A percentile compares a stretch with the other conserved stretches of the same genome.
Conservation (phyloP, 2,329 filamentous ascomycete genomes). For the Colletotrichum ledebouriae region DNA sequence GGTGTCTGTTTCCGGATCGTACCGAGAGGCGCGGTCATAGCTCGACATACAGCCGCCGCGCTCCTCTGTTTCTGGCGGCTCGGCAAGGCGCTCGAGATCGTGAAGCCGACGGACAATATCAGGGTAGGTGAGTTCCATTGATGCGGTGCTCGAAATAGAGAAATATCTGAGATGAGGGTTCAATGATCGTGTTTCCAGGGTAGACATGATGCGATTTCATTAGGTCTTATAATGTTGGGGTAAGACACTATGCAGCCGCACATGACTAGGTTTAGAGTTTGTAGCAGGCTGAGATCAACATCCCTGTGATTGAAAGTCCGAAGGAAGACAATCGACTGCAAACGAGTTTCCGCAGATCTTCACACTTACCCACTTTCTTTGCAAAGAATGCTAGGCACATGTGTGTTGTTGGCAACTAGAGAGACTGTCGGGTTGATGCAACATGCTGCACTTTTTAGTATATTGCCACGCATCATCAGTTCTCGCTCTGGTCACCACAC, state of each 20-base stretch:
- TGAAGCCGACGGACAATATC: slow-evolving; percentile 36
- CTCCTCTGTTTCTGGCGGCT: slow-evolving; percentile 27
- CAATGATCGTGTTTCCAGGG: no score
- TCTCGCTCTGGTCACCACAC: no score
- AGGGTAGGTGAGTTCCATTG: slow-evolving; percentile 33
- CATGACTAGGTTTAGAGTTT: slow-evolving; percentile 24
- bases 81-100: slow-evolving; percentile 37
- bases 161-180: slow-evolving; percentile 13
- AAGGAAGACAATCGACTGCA: no score
- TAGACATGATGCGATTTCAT: background rate
- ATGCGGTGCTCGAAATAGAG: background rate
- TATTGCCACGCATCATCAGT: no score
- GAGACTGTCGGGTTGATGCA: no score
- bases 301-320: background rate
- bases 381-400: no score
- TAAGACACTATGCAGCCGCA: slow-evolving; percentile 5
- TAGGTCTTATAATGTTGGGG: slow-evolving; percentile 17
- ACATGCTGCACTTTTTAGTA: no score
- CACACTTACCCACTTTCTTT: no score
- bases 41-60: slow-evolving; percentile 39
- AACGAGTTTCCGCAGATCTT: no score
- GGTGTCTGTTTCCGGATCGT: slow-evolving; percentile 32
- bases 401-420: no score
- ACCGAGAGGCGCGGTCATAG: slow-evolving; percentile 38
- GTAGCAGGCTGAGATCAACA: slow-evolving; percentile 9